Base-by-base conservation (phyloP, 345 rosid genomes). In the Garcia nutans region DNA sequence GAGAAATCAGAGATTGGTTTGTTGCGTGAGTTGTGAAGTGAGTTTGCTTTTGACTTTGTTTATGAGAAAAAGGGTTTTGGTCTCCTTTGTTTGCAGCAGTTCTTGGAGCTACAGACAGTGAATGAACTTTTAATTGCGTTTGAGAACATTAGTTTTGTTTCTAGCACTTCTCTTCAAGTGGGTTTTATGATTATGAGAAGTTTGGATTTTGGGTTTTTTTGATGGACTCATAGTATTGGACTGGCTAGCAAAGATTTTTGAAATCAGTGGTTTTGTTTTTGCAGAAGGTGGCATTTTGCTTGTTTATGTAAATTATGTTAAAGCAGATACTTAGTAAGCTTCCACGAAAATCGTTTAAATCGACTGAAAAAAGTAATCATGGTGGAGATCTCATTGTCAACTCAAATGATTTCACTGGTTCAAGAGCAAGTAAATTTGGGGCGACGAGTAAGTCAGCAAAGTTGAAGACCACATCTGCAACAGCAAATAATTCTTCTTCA, bases 331-430 rank as follows among this genome's bases (percentile, higher is more conserved):
- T 94, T 11, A 87, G 88, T 60, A 92, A 90, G 92, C 90, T 94
- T 82, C 98, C 98, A 1, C 87, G 89, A 62, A 94, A 94, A 87
- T 91, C 93, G n/a, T 89, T 94, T 4, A 92, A 88, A 82, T 82
- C 87, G 1, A 79, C 85, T 69, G 91, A 84, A 72, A 83, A 78
- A 81, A 87, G 91, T 76, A 94, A 87, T 22, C 82, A 84, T 76
- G 85, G 90, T 73, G 85, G 88, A 57, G 87, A 80, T 72, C 82
- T 78, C 76, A n/a, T n/a, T n/a, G 70, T 84, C 65, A 70, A 77
- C 47, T 77, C 86, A 64, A 84, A 65, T 78, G 80, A 76, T 74
- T 84, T 84, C 22, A 73, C 82, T 54, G 84, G 85, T 70, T 78
- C 89, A 10, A 87, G 86, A 79, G 82, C 83, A 65, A 76, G 73